Conservation (phyloP, 2,329 filamentous ascomycete genomes). For the Arthroderma sp. region DNA sequence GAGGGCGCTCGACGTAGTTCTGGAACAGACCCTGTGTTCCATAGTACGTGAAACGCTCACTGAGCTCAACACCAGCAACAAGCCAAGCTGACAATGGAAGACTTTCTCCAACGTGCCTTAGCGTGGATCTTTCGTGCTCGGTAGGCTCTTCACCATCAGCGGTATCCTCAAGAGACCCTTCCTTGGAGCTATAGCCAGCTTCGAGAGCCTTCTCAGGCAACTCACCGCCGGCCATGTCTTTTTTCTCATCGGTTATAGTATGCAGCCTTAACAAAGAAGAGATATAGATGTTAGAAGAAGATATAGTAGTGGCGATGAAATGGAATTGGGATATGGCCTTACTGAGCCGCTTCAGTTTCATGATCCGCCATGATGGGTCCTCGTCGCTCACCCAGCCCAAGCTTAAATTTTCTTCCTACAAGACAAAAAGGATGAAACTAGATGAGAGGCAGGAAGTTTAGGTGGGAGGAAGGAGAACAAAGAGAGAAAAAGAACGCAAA, state of each 20-base stretch:
- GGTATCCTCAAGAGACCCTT: constrained; percentile 11
- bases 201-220: constrained; percentile 2
- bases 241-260: background rate
- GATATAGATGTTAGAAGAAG: too few relatives aligned
- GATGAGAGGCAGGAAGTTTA: background rate
- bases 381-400: background rate
- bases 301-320: too few relatives aligned
- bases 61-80: constrained; percentile 43
- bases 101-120: constrained; percentile 43
- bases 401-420: background rate
- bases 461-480: background rate
- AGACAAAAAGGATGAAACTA: background rate
- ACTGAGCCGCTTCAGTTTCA: constrained; percentile 7
- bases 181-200: constrained; percentile 4
- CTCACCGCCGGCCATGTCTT: constrained; percentile 1
- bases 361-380: constrained; percentile 5
- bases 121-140: constrained; percentile 36
- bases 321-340: background rate
- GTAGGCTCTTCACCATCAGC: constrained; percentile 41
- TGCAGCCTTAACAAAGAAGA: too few relatives aligned
- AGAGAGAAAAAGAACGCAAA: background rate
- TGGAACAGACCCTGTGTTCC: constrained; percentile 43
- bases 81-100: constrained; percentile 44
- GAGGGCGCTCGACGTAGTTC: constrained; percentile 39
- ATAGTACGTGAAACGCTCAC: constrained; percentile 48